A percentile compares a stretch with the other conserved stretches of the same genome.
Evolutionary conservation across 495 filamentous ascomycete species (phyloP).

Genomic region (Trichoderma asperelloides): DNA sequence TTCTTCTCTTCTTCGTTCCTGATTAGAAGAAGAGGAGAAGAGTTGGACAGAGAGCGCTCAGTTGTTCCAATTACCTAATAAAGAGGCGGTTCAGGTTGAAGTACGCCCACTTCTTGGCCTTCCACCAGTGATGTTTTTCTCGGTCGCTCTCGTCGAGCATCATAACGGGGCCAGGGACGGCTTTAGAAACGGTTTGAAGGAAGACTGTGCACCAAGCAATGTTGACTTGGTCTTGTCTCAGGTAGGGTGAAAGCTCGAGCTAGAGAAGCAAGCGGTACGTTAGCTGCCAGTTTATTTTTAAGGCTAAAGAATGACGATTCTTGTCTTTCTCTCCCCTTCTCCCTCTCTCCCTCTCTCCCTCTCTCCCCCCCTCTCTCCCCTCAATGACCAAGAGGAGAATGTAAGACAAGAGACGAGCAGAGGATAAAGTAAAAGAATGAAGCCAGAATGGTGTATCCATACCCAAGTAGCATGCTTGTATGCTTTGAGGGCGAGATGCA

Average conservation of each 20-base stretch:
- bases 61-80: slow-evolving; percentile 56
- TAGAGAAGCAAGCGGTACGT: slow-evolving; percentile 10
- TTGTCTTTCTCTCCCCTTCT: no score
- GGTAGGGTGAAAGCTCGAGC: slow-evolving; percentile 76
- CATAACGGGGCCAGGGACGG: slow-evolving; percentile 69
- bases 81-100: slow-evolving; percentile 93
- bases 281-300: no score
- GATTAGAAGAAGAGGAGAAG: no score
- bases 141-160: slow-evolving; percentile 76
- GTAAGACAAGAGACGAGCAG: neutral
- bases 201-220: slow-evolving; percentile 95
- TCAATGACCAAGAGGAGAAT: neutral
- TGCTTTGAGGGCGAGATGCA: slow-evolving; percentile 85
- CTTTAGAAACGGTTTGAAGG: slow-evolving; percentile 77
- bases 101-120: slow-evolving; percentile 99
- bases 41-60: neutral
- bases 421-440: neutral
- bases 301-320: no score
- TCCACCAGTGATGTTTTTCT: slow-evolving; percentile 96
- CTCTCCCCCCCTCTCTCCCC: neutral
- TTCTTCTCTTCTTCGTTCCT: neutral
- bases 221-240: slow-evolving; percentile 72
- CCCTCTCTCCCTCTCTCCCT: no score
- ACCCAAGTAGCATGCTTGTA: slow-evolving; percentile 98
- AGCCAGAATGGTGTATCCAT: slow-evolving; percentile 27